These are phyloP conservation scores for Fusarium equiseti DNA, from an alignment of 2,329 filamentous ascomycete species.

Conservation along the genomic window DNA sequence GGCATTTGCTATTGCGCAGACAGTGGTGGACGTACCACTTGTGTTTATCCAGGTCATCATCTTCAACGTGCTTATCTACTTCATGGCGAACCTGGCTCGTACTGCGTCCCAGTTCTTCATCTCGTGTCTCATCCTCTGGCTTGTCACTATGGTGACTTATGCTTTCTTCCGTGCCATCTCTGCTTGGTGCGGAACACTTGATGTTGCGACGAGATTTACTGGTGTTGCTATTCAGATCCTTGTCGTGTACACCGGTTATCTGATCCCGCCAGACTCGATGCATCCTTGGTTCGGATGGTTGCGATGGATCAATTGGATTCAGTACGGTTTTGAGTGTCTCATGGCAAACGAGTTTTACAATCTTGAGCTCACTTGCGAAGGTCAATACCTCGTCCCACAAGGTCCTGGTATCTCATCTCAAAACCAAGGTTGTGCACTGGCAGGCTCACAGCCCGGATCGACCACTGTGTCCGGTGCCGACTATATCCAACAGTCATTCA, in stretches of 20 bases:
- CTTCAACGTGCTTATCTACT: slow-evolving; percentile 81
- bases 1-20: slow-evolving; percentile 68
- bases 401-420: slow-evolving; percentile 46
- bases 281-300: slow-evolving; percentile 75
- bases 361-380: slow-evolving; percentile 68
- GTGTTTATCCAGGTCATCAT: slow-evolving; percentile 74
- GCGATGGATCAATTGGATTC: slow-evolving; percentile 74
- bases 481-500: slow-evolving; percentile 66
- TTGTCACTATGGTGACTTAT: slow-evolving; percentile 68
- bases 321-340: slow-evolving; percentile 77
- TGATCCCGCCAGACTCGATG: slow-evolving; percentile 68
- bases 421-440: slow-evolving; percentile 67
- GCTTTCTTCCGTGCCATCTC: slow-evolving; percentile 71
- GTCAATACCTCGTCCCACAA: slow-evolving; percentile 68
- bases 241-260: slow-evolving; percentile 76
- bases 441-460: slow-evolving; percentile 60
- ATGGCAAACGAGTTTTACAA: slow-evolving; percentile 73
- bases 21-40: slow-evolving; percentile 69
- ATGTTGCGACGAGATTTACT: slow-evolving; percentile 71
- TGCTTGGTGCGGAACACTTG: slow-evolving; percentile 68
- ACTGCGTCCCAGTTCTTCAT: slow-evolving; percentile 77
- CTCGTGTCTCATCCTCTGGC: slow-evolving; percentile 71
- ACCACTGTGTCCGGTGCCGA: slow-evolving; percentile 64
- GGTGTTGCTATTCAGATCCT: slow-evolving; percentile 71
- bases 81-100: slow-evolving; percentile 78